Conservation (phyloP, 2,329 filamentous ascomycete species). For the Cladophialophora carrionii region DNA sequence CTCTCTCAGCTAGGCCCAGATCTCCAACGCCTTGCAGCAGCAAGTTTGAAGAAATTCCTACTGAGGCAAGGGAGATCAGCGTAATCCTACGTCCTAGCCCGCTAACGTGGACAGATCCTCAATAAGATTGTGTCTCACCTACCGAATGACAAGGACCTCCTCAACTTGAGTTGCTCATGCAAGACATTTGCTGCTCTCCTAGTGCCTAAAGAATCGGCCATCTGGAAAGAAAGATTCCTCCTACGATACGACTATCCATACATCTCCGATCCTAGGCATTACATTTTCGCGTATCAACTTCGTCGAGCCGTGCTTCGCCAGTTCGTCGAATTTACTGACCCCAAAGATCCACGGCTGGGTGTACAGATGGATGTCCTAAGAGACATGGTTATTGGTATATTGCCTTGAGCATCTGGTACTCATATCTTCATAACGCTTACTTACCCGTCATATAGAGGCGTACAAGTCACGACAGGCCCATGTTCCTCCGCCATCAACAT, state of each 20-base stretch:
- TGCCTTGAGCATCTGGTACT: not conserved
- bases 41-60: conserved; percentile 28
- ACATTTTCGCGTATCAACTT: conserved; percentile 44
- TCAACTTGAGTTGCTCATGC: conserved; percentile 41
- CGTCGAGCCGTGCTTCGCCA: conserved; percentile 44
- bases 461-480: conserved; percentile 25
- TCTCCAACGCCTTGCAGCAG: not conserved
- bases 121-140: conserved; percentile 31
- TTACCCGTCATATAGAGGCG: conserved; percentile 25
- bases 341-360: conserved; percentile 41
- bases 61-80: conserved; percentile 22
- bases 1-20: not conserved
- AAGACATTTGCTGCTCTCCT: conserved; percentile 38
- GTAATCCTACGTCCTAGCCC: not conserved
- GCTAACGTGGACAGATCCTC: conserved; percentile 26
- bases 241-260: conserved; percentile 43
- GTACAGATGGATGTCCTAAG: conserved; percentile 40
- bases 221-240: conserved; percentile 45
- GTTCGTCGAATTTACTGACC: conserved; percentile 39
- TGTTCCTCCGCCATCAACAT: conserved; percentile 25
- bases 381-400: conserved; percentile 38
- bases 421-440: not conserved
- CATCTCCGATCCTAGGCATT: conserved; percentile 35
- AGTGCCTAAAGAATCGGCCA: conserved; percentile 39
- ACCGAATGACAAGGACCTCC: conserved; percentile 42